phyloP scores from a whole-genome alignment of 169 alveolate species.

The Plasmodium gallinaceum region DNA sequence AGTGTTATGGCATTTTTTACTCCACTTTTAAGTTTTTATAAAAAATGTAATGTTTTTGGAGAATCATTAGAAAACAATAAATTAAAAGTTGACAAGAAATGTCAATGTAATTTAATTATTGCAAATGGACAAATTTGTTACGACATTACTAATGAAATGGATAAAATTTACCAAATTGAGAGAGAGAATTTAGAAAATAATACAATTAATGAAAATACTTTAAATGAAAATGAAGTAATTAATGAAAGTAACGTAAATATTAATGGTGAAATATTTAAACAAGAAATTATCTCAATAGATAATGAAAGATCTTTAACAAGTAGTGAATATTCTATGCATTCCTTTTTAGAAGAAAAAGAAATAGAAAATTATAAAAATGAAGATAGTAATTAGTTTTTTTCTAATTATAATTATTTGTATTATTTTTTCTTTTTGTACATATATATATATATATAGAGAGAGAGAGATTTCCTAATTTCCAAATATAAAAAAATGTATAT shows the following conservation, averaged over 20 bases:
- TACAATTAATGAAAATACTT: constrained; percentile 16
- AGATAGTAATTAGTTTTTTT: background rate
- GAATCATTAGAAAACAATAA: constrained; percentile 15
- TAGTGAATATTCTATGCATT: constrained; percentile 28
- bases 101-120: constrained; percentile 48
- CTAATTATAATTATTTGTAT: background rate
- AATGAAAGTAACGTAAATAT: constrained; percentile 16
- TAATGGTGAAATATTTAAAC: constrained; percentile 22
- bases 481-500: constrained; percentile 4
- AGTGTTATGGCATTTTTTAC: constrained; percentile 58
- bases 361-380: constrained; percentile 17
- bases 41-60: constrained; percentile 37
- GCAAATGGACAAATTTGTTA: constrained; percentile 26
- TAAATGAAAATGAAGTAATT: constrained; percentile 18
- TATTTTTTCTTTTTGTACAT: background rate
- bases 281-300: constrained; percentile 30
- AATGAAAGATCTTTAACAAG: constrained; percentile 21
- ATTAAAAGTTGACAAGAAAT: constrained; percentile 38
- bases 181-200: background rate
- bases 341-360: constrained; percentile 47
- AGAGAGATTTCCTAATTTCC: too few species aligned
- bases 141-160: background rate
- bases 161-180: background rate
- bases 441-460: background rate
- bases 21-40: constrained; percentile 58